Evolutionary conservation across 306 rosid species (phyloP).

Genomic region (Rosa rugosa): DNA sequence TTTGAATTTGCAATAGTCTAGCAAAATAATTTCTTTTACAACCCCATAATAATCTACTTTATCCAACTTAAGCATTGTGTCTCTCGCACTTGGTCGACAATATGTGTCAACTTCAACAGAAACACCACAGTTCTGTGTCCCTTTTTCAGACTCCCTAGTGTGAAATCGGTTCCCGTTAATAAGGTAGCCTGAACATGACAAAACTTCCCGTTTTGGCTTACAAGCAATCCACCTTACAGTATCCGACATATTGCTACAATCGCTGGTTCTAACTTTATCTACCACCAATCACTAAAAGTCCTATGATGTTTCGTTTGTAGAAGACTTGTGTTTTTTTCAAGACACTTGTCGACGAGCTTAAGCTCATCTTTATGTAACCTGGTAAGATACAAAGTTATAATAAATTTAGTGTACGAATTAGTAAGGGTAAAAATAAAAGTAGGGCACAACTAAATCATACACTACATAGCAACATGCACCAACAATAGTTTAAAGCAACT

Average conservation of each 20-base stretch:
- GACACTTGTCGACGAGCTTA: not conserved
- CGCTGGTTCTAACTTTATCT: not conserved
- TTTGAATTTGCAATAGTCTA: not conserved
- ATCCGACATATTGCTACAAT: not conserved
- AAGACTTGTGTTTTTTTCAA: not conserved
- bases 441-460: no score
- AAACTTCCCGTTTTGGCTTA: not conserved
- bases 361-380: not conserved
- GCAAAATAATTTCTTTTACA: not conserved
- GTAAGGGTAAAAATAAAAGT: no score
- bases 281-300: not conserved
- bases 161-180: not conserved
- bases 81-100: constrained; percentile 2
- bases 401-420: no score
- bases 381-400: no score
- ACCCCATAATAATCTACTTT: not conserved
- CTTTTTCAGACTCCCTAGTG: not conserved
- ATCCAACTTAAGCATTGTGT: not conserved
- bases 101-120: not conserved
- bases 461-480: no score
- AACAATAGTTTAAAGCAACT: no score
- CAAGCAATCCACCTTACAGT: not conserved
- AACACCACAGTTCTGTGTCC: not conserved
- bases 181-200: not conserved
- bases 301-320: not conserved